These are phyloP conservation scores for Capronia coronata DNA, from an alignment of 2,329 filamentous ascomycete species.

Conservation along the genomic window DNA sequence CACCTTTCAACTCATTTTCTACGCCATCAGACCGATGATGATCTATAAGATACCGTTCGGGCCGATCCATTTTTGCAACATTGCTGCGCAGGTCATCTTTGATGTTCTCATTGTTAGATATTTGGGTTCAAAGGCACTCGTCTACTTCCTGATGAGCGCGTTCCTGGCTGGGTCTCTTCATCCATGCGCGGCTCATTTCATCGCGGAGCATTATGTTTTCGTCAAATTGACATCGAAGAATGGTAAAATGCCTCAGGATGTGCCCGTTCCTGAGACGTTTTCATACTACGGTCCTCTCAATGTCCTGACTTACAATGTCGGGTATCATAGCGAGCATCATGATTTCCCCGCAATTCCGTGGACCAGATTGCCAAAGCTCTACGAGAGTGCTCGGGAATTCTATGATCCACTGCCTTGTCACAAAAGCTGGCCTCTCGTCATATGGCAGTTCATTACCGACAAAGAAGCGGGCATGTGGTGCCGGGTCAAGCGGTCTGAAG, in stretches of 20 bases:
- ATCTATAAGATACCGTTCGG: conserved; percentile 87
- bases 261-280: conserved; percentile 80
- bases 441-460: conserved; percentile 94
- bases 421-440: conserved; percentile 82
- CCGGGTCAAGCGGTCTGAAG: conserved; percentile 84
- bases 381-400: conserved; percentile 79
- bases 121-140: conserved; percentile 59
- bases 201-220: conserved; percentile 89
- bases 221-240: conserved; percentile 40
- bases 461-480: conserved; percentile 83
- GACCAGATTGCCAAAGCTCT: conserved; percentile 73
- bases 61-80: conserved; percentile 74
- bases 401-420: conserved; percentile 83
- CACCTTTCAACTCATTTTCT: conserved; percentile 99
- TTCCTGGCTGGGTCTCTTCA: conserved; percentile 93
- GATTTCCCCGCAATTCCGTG: conserved; percentile 96
- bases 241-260: conserved; percentile 30
- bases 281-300: conserved; percentile 95
- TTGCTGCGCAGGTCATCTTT: conserved; percentile 68
- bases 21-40: conserved; percentile 91
- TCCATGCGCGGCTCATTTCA: conserved; percentile 94
- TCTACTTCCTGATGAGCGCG: conserved; percentile 80
- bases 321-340: conserved; percentile 97
- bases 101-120: conserved; percentile 62
- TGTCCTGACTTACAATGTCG: conserved; percentile 91